phyloP scores from a whole-genome alignment of 108 stramenopile genomes.

The Cyclotella sp. region DNA sequence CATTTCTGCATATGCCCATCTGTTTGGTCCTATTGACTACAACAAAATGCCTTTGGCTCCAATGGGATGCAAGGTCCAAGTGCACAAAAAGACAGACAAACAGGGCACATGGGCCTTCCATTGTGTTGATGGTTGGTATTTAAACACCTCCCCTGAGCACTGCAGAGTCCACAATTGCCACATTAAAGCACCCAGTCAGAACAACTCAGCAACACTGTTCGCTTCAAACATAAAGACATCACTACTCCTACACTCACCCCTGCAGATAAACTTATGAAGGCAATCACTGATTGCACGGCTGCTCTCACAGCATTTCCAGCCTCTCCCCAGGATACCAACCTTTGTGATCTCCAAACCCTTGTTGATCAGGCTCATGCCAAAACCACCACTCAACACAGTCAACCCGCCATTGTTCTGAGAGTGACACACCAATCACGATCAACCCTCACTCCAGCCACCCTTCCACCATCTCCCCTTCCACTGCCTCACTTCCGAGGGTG shows the following conservation, averaged over 20 bases:
- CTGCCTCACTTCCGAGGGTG: too few relatives aligned
- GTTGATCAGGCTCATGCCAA: too few relatives aligned
- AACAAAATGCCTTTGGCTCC: not conserved
- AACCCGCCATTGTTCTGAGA: too few relatives aligned
- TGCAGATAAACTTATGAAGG: not conserved
- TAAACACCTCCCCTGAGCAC: not conserved
- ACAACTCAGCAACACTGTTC: not conserved
- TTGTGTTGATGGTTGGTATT: not conserved
- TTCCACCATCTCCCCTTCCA: too few relatives aligned
- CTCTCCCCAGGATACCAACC: too few relatives aligned
- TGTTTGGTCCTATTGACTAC: not conserved
- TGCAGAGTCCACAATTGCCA: not conserved
- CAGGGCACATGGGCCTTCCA: not conserved
- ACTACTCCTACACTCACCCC: not conserved
- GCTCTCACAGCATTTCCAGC: not conserved
- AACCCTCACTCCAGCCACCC: too few relatives aligned
- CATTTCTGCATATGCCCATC: not conserved
- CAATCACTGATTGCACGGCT: not conserved
- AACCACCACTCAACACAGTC: too few relatives aligned
- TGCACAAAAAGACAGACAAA: not conserved
- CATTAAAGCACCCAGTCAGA: not conserved
- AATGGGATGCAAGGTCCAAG: not conserved
- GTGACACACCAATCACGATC: too few relatives aligned
- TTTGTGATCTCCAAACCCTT: too few relatives aligned
- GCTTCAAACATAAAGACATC: not conserved